Base-by-base conservation (phyloP, 805 yeast species). In the Lipomyces sp. region DNA sequence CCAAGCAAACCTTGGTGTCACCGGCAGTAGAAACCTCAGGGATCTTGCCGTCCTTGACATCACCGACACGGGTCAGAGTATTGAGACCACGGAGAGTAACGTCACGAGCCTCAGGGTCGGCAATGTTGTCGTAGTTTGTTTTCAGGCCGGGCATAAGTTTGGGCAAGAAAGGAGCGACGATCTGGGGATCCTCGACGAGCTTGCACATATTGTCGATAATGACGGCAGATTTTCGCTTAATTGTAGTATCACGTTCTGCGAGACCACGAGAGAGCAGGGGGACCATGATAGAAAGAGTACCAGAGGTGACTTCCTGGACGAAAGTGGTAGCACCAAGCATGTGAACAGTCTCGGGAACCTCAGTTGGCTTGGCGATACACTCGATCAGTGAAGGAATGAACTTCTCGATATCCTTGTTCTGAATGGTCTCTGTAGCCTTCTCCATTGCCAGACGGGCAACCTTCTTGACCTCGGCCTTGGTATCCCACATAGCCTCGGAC, bases 401-500 rank as follows among this genome's bases (percentile, higher is more conserved):
- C 86, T 94, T 92, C 84, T 92, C 97, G 80, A 95, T 96, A 93
- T 95, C 99, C 89, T 94, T 95, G 95, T 95, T 95, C 82, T 94
- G 96, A 75, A 95, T 94, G 78, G 98, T 92, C 82, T 93, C 95
- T 77, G 99, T 95, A 75, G 97, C 88, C 84, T 92, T 91, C 82
- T 93, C 86, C 87, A 95, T 92, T 82, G 98, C 92, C 77, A 88
- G 88, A 76, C 95, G 90, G 73, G 99, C 98, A 80, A 96, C 97
- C 75, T 85, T 86, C 89, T 95, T 95, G 80, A 95, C 99, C 79
- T 95, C 98, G 83, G 86, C 85, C 89, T 95, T 95, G 83, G 99
- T 95, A 84, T 95, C 99, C 99, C 99, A 95, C 98, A 95, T 95
- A 77, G 98, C 92, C 86, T 95, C 99, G 76, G 99, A 95, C 77